Evolutionary conservation across 176 grass and related monocot genomes (phyloP), one percentile per base, ranked within the genome.

Genomic region (Carex myosuroides): DNA sequence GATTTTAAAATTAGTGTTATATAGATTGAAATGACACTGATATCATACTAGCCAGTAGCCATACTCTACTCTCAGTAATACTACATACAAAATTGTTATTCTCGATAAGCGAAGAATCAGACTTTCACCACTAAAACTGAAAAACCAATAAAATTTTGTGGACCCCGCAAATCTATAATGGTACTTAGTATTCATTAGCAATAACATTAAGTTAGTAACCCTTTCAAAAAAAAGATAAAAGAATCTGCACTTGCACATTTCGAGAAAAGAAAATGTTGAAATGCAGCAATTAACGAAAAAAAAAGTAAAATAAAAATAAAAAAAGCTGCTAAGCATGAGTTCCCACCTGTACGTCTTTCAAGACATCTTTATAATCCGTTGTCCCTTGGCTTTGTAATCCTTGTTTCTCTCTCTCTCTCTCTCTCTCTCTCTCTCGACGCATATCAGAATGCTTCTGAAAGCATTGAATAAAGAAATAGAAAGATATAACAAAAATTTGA

Each of bases 371-470:
- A 52, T 74, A 44, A 52, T 74, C 20, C 42, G 8, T 13, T 50
- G 70, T 74, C 21, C 13, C 20, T 73, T 39, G n/a, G 44, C 42
- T 13, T 74, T 74, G 44, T 33, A 37, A 32, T 9, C 50, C 26
- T 72, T 13, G 32, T 11, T 5, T 39, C 37, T 0, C 0, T 39
- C 37, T 39, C 37, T 39, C 26, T 13, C 32, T 11, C 37, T 39
- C 37, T 0, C 0, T 39, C 37, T 39, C 37, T 39, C 26, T 39
- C 17, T 44, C 18, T 41, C 37, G 44, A 70, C 3, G 44, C 5
- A 77, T 77, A 77, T 55, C 55, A 55, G 56, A 77, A 55, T 55
- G 50, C 72, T 29, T 77, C 50, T 54, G 13, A 77, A 77, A 77
- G n/a, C 72, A 13, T 75, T 54, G 48, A 75, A 75, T 46, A 44